These are phyloP conservation scores for Sonneratia alba DNA, from an alignment of 345 rosid genomes.

Conservation along the genomic window DNA sequence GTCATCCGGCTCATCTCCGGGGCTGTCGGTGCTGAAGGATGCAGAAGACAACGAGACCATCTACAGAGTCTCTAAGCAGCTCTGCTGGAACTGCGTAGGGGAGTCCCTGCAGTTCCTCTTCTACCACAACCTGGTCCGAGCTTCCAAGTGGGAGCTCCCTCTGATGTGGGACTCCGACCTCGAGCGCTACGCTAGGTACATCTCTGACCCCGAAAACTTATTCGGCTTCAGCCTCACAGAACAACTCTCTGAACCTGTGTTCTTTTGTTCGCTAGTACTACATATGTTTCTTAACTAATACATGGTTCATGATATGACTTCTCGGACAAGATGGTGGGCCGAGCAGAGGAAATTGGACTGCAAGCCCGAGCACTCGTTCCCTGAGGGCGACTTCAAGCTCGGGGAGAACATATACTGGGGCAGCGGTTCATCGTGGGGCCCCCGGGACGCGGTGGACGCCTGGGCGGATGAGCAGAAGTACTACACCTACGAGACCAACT, in stretches of 20 bases:
- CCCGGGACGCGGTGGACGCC: constrained; percentile 52
- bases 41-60: constrained; percentile 33
- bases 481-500: constrained; percentile 44
- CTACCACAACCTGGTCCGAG: constrained; percentile 55
- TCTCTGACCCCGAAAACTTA: no score
- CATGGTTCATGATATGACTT: not conserved
- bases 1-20: not conserved
- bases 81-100: constrained; percentile 61
- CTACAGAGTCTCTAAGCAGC: constrained; percentile 43
- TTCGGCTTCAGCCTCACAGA: no score
- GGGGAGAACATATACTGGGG: constrained; percentile 88
- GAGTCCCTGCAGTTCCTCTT: constrained; percentile 62
- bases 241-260: no score
- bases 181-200: constrained; percentile 45
- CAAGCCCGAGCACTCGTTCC: constrained; percentile 52
- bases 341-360: constrained; percentile 50
- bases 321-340: constrained; percentile 37
- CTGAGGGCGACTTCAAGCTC: constrained; percentile 43
- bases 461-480: constrained; percentile 79
- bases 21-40: constrained; percentile 11
- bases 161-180: constrained; percentile 61
- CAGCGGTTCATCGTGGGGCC: constrained; percentile 50
- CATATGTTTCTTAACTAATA: not conserved
- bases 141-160: constrained; percentile 53
- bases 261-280: not conserved